Percentiles rank a stretch among this genome's conserved stretches.
Conservation (phyloP, 768 basidiomycete species). For the Tephrocybe sp. region DNA sequence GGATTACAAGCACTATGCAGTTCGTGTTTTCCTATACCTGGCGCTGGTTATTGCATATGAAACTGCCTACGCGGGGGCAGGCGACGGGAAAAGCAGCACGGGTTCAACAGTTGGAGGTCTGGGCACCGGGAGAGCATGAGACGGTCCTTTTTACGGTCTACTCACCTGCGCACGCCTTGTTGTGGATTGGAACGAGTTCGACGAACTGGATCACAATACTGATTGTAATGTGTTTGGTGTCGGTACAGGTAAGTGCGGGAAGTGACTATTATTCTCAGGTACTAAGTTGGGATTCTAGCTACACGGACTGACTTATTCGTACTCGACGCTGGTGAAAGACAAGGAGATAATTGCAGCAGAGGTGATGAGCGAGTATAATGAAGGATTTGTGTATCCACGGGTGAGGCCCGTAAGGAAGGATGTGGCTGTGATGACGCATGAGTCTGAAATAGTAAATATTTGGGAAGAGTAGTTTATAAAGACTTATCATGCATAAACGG, state of each 20-base stretch:
- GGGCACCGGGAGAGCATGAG: constrained; percentile 75
- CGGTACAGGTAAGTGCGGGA: constrained; percentile 53
- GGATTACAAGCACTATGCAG: constrained; percentile 46
- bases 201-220: constrained; percentile 77
- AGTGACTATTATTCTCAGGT: not conserved
- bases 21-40: constrained; percentile 51
- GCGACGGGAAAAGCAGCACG: constrained; percentile 41
- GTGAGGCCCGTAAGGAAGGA: constrained; percentile 74
- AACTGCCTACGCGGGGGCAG: constrained; percentile 38
- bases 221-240: constrained; percentile 63
- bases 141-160: constrained; percentile 69
- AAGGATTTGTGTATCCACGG: constrained; percentile 84
- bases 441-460: constrained; percentile 69
- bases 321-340: constrained; percentile 69
- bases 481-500: too few relatives aligned
- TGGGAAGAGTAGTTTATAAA: too few relatives aligned
- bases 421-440: constrained; percentile 81
- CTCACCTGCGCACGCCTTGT: constrained; percentile 70
- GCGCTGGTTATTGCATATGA: constrained; percentile 67
- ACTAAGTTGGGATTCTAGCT: constrained; percentile 30
- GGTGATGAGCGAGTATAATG: constrained; percentile 82
- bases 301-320: constrained; percentile 49
- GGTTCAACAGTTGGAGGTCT: constrained; percentile 77
- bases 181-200: constrained; percentile 70
- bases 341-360: constrained; percentile 72